These are phyloP conservation scores for Diaporthe eres DNA, from an alignment of 2,329 filamentous ascomycete genomes.

Conservation along the genomic window DNA sequence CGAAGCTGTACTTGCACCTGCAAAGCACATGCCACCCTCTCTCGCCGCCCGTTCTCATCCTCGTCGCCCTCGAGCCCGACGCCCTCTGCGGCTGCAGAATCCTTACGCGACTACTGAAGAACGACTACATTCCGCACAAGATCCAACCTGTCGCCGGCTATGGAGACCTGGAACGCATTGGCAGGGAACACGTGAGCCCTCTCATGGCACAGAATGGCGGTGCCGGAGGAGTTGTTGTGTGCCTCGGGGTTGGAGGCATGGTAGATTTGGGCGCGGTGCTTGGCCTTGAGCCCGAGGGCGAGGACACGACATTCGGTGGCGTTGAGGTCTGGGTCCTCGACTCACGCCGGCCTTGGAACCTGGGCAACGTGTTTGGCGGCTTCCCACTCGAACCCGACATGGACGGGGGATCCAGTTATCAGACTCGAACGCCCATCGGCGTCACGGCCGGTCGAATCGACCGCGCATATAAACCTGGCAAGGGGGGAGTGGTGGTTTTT, in stretches of 20 bases:
- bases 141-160: slow-evolving; percentile 96
- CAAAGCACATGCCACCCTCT: slow-evolving; percentile 89
- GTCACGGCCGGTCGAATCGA: slow-evolving; percentile 81
- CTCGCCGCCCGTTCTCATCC: slow-evolving; percentile 89
- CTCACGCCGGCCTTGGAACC: slow-evolving; percentile 92
- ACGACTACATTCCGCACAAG: slow-evolving; percentile 98
- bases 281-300: slow-evolving; percentile 78
- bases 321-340: slow-evolving; percentile 97
- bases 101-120: slow-evolving; percentile 91
- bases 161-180: slow-evolving; percentile 86
- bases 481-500: slow-evolving; percentile 91
- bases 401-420: slow-evolving; percentile 61
- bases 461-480: slow-evolving; percentile 80
- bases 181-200: slow-evolving; percentile 82
- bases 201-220: slow-evolving; percentile 91
- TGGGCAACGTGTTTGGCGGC: slow-evolving; percentile 92
- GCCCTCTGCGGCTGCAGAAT: slow-evolving; percentile 96
- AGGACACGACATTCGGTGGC: slow-evolving; percentile 79
- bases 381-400: slow-evolving; percentile 68
- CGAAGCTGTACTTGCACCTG: slow-evolving; percentile 92
- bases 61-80: slow-evolving; percentile 95
- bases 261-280: slow-evolving; percentile 87
- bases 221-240: slow-evolving; percentile 89
- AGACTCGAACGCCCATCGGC: slow-evolving; percentile 71
- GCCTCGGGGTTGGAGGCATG: slow-evolving; percentile 91